Evolutionary conservation across 2,329 filamentous ascomycete species (phyloP).

Genomic region (Botrytis paeoniae): DNA sequence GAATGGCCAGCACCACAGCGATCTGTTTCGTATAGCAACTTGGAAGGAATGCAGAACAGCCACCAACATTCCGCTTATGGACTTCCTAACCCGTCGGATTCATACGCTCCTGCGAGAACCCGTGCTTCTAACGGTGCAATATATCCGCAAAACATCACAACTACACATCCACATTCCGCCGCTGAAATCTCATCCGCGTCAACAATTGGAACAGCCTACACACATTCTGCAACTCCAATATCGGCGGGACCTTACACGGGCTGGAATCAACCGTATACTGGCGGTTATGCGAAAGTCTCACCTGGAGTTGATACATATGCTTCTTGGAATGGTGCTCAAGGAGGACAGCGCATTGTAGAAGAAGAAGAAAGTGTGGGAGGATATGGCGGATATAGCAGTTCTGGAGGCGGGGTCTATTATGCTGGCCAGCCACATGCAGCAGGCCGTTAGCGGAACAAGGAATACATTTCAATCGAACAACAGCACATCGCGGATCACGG

Average conservation of each 20-base stretch:
- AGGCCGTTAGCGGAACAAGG: conserved; percentile 12
- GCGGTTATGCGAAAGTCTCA: conserved; percentile 31
- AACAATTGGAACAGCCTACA: conserved; percentile 27
- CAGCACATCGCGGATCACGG: conserved; percentile 4
- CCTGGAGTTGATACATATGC: conserved; percentile 31
- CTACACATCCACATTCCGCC: conserved; percentile 26
- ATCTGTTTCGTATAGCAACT: conserved; percentile 38
- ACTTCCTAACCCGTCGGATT: conserved; percentile 20
- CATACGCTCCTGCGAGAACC: conserved; percentile 11
- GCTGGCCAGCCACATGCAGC: conserved; percentile 28
- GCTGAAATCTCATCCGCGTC: conserved; percentile 28
- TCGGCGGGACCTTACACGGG: conserved; percentile 27
- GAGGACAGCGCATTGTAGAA: conserved; percentile 25
- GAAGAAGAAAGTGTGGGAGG: conserved; percentile 25
- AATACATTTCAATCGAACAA: not conserved
- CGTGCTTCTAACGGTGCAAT: conserved; percentile 23
- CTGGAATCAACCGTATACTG: conserved; percentile 32
- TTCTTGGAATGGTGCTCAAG: conserved; percentile 29
- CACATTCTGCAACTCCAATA: conserved; percentile 25
- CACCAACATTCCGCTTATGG: conserved; percentile 32
- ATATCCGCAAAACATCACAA: conserved; percentile 34
- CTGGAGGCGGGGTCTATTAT: conserved; percentile 31
- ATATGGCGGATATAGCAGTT: conserved; percentile 31
- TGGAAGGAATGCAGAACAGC: conserved; percentile 35
- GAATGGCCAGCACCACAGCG: conserved; percentile 37